These are phyloP conservation scores for Toxicodendron radicans DNA, from an alignment of 345 rosid genomes.

Conservation along the genomic window DNA sequence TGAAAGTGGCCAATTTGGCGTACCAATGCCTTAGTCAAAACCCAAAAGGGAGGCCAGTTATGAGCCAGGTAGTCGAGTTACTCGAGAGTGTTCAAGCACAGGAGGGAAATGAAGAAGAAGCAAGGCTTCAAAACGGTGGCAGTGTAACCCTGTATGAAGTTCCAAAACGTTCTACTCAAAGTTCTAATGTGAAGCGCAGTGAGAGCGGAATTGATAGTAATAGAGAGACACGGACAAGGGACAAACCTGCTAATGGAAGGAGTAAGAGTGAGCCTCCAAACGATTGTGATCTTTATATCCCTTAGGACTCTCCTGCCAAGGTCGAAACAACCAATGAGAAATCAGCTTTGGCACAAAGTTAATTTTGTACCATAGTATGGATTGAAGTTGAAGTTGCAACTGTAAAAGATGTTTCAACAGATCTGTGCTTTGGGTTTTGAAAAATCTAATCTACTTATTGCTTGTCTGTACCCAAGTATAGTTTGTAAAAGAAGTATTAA, in stretches of 20 bases:
- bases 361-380: conserved; percentile 19
- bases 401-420: conserved; percentile 20
- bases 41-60: conserved; percentile 81
- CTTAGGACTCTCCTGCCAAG: conserved; percentile 15
- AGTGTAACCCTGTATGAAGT: conserved; percentile 58
- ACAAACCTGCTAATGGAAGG: conserved; percentile 44
- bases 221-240: conserved; percentile 18
- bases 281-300: conserved; percentile 12
- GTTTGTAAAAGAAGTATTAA: too few species aligned
- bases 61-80: conserved; percentile 82
- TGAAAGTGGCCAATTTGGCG: conserved; percentile 76
- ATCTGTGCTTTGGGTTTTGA: conserved; percentile 25
- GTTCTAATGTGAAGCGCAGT: conserved; percentile 23
- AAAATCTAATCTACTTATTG: background rate
- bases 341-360: conserved; percentile 25
- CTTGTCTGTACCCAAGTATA: background rate
- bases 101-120: conserved; percentile 39
- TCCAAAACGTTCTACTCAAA: conserved; percentile 24
- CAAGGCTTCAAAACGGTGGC: conserved; percentile 39
- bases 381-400: conserved; percentile 23
- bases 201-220: conserved; percentile 16
- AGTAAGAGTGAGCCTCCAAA: conserved; percentile 48
- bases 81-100: conserved; percentile 57
- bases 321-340: conserved; percentile 22
- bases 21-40: conserved; percentile 94